Evolutionary conservation across 2,329 filamentous ascomycete species (phyloP).

Genomic region (Exophiala aquamarina): DNA sequence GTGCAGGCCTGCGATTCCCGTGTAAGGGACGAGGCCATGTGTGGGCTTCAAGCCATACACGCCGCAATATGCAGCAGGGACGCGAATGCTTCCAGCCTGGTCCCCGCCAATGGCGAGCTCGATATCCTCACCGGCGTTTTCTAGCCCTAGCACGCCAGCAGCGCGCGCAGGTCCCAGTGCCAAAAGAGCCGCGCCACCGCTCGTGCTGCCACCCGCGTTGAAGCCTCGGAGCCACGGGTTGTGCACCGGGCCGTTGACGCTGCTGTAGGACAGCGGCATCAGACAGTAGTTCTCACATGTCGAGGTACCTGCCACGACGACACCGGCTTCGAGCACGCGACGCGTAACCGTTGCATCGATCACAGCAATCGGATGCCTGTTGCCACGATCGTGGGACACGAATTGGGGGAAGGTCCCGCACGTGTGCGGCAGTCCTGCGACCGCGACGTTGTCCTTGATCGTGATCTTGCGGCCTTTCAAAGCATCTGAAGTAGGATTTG

Average conservation of each 20-base stretch:
- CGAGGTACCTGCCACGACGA: constrained; percentile 36
- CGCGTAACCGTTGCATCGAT: constrained; percentile 39
- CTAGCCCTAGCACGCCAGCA: constrained; percentile 19
- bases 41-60: constrained; percentile 51
- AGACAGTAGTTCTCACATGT: constrained; percentile 42
- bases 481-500: constrained; percentile 25
- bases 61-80: constrained; percentile 42
- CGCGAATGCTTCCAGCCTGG: constrained; percentile 40
- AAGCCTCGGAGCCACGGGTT: constrained; percentile 36
- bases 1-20: constrained; percentile 44
- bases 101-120: constrained; percentile 42
- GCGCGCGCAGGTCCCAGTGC: constrained; percentile 26
- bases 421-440: constrained; percentile 38
- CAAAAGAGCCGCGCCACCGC: constrained; percentile 36
- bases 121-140: constrained; percentile 31
- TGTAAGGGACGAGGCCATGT: constrained; percentile 52
- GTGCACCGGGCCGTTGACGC: constrained; percentile 38
- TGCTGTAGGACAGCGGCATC: constrained; percentile 38
- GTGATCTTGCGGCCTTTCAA: constrained; percentile 34
- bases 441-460: constrained; percentile 39
- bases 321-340: constrained; percentile 37
- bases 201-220: constrained; percentile 40
- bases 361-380: constrained; percentile 32
- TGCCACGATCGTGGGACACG: constrained; percentile 29
- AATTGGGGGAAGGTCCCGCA: constrained; percentile 36